These are phyloP conservation scores for Ettlia oleoabundans DNA, from an alignment of 139 green algal genomes.

Conservation along the genomic window DNA sequence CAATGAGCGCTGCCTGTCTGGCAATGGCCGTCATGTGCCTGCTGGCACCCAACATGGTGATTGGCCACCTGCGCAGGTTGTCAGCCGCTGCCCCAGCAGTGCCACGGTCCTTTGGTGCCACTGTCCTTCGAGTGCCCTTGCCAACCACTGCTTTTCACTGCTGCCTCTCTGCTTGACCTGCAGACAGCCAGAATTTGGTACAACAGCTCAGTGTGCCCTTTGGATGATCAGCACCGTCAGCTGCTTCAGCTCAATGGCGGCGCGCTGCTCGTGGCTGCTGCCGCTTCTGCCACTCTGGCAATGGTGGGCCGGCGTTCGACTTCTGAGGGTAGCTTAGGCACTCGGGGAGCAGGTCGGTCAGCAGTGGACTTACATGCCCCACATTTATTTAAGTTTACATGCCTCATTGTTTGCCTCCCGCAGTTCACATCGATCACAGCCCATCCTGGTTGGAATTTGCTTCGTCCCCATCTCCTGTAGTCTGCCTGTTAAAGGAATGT, in stretches of 20 bases:
- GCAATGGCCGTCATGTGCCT: not conserved
- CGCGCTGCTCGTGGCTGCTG: slow-evolving; percentile 1
- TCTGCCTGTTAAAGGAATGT: no score
- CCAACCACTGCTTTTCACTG: no score
- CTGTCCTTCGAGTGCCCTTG: no score
- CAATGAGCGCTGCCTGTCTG: not conserved
- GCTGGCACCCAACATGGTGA: not conserved
- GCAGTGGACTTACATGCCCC: no score
- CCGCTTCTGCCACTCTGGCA: not conserved
- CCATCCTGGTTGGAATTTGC: no score
- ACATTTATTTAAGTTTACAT: no score
- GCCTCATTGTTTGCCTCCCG: not conserved
- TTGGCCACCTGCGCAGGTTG: not conserved
- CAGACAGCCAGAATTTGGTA: not conserved
- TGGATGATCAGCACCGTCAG: slow-evolving; percentile 11
- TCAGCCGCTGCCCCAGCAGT: no score
- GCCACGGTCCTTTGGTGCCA: no score
- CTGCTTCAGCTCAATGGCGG: not conserved
- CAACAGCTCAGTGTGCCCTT: not conserved
- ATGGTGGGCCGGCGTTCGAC: not conserved
- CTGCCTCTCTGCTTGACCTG: not conserved
- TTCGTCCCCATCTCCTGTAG: no score
- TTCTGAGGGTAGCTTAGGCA: not conserved
- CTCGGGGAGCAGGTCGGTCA: no score
- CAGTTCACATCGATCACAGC: no score